Base-by-base conservation (phyloP, 345 rosid species). In the Capsella bursapastoris region DNA sequence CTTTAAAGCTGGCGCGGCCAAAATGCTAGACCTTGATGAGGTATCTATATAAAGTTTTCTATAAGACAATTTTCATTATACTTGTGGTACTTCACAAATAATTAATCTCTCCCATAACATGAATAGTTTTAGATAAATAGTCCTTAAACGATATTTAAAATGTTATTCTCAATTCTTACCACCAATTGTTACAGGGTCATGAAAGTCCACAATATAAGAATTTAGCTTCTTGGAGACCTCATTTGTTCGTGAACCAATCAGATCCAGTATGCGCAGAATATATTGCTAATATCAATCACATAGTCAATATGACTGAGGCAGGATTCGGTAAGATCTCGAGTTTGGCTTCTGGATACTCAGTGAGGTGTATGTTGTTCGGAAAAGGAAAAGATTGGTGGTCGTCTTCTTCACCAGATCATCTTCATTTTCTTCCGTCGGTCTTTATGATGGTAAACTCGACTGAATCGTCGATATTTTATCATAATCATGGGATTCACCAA, bases 401-500 rank as follows among this genome's bases (percentile, higher is more conserved):
- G 5, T 5, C 14, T 13, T 31, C 43, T 7, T 64, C 71, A 13
- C 55, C 63, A 41, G 70, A 79, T 44, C 81, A 83, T 10, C 53
- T 79, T 40, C 87, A 87, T 66, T 71, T 82, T 31, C 75, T 85
- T 57, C 91, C 87, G 45, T 87, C 86, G 0, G 89, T 83, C 22
- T 43, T 32, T 72, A 45, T 84, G 72, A 78, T 64, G 0, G 60
- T 76, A 13, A 85, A 84, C 72, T 37, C 57, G 37, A 5, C 38
- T 65, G 10, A 75, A 50, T 2, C 72, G 63, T 57, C 76, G 78
- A 8, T 75, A 43, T n/a, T 57, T 7, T 82, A 83, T 31, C 87
- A 87, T 35, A 86, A 81, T 31, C 91, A 87, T 35, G 86, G 86
- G 56, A 77, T 87, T 79, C 87, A 81, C 64, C 87, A 85, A 67